Conservation (phyloP, 2,329 filamentous ascomycete genomes). For the Sordariomycetes sp. region DNA sequence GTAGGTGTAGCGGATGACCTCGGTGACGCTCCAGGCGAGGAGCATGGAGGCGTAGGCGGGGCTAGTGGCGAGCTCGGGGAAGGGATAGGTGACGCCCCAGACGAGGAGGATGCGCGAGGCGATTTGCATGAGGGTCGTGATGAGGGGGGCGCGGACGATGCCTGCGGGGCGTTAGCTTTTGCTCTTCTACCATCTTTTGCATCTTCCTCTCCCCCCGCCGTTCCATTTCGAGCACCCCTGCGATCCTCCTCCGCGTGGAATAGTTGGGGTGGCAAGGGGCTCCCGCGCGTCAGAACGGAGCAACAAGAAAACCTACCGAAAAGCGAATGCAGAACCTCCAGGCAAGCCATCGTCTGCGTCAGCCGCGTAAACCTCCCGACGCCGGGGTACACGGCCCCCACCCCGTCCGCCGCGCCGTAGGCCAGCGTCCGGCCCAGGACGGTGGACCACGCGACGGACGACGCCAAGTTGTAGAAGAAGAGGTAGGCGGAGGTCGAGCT, state of each 20-base stretch:
- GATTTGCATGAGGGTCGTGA: slow-evolving; percentile 86
- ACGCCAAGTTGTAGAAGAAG: slow-evolving; percentile 71
- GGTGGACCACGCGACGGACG: slow-evolving; percentile 62
- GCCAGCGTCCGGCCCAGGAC: slow-evolving; percentile 56
- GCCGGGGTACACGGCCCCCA: slow-evolving; percentile 43
- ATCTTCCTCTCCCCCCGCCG: neutral
- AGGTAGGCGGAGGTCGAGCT: slow-evolving; percentile 41
- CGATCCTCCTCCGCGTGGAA: neutral
- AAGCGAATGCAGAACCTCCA: slow-evolving; percentile 75
- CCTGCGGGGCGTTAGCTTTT: slow-evolving; percentile 31
- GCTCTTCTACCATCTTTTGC: neutral
- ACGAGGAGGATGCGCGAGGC: slow-evolving; percentile 76
- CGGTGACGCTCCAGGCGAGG: slow-evolving; percentile 76
- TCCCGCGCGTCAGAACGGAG: neutral
- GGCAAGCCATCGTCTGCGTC: slow-evolving; percentile 70
- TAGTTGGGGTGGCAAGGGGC: neutral
- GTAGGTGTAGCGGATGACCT: slow-evolving; percentile 87
- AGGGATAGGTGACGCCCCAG: slow-evolving; percentile 68
- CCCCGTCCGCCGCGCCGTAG: slow-evolving; percentile 39
- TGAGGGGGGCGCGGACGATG: slow-evolving; percentile 70
- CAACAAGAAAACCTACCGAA: slow-evolving; percentile 39
- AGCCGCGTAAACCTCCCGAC: slow-evolving; percentile 57
- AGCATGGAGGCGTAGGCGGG: slow-evolving; percentile 66
- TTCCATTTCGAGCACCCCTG: slow-evolving; percentile 3
- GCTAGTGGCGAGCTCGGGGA: slow-evolving; percentile 50